Percentiles rank a stretch among this genome's conserved stretches.
Conservation (phyloP, 2,329 filamentous ascomycete species). For the Fusarium avenaceum region DNA sequence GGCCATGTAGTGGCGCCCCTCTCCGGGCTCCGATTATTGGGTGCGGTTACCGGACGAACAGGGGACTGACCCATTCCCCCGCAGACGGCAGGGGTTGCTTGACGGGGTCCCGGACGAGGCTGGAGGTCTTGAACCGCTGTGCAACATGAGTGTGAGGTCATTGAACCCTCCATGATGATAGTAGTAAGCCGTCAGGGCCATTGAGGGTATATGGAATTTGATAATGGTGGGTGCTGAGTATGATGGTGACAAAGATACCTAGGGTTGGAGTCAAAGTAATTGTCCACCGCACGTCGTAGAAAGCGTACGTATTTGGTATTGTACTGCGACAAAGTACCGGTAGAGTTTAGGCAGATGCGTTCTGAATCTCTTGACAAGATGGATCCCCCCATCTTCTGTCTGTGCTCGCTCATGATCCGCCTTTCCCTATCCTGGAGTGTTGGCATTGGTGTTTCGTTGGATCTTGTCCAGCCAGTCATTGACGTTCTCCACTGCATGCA, state of each 20-base stretch:
- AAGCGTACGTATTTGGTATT: slow-evolving; percentile 6
- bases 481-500: slow-evolving; percentile 18
- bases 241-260: slow-evolving; percentile 14
- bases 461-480: slow-evolving; percentile 18
- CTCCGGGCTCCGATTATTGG: slow-evolving; percentile 40
- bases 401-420: slow-evolving; percentile 22
- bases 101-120: slow-evolving; percentile 31
- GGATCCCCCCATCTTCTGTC: slow-evolving; percentile 11
- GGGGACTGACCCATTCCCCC: slow-evolving; percentile 33
- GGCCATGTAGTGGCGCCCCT: slow-evolving; percentile 44
- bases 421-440: slow-evolving; percentile 2
- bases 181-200: slow-evolving; percentile 16
- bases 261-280: slow-evolving; percentile 14
- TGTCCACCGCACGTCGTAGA: slow-evolving; percentile 5
- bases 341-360: slow-evolving; percentile 33
- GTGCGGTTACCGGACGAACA: slow-evolving; percentile 23
- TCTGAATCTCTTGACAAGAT: slow-evolving; percentile 8
- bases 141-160: slow-evolving; percentile 41
- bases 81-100: slow-evolving; percentile 30
- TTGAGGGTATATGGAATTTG: slow-evolving; percentile 6
- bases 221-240: slow-evolving; percentile 15
- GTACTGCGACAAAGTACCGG: neutral
- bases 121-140: slow-evolving; percentile 31
- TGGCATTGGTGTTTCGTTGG: slow-evolving; percentile 11
- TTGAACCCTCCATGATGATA: slow-evolving; percentile 38